phyloP scores from a whole-genome alignment of 129 eudicot species.

The Silybum marianum region DNA sequence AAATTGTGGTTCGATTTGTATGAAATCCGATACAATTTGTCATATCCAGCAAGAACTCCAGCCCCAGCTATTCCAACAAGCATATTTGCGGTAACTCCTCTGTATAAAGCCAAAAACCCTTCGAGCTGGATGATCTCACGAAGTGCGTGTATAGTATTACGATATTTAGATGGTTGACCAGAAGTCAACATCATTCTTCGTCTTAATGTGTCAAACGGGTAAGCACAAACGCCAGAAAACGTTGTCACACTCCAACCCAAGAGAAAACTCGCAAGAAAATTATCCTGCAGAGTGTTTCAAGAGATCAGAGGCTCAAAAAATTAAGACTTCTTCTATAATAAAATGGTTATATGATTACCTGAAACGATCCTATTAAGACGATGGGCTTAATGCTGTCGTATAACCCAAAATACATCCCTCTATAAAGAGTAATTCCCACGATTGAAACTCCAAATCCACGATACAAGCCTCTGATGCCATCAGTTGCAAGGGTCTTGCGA shows the following conservation, averaged over 20 bases:
- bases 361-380: conserved; percentile 75
- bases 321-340: background rate
- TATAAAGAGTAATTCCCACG: conserved; percentile 90
- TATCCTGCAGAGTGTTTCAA: conserved; percentile 58
- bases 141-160: conserved; percentile 64
- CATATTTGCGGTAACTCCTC: conserved; percentile 93
- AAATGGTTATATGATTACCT: conserved; percentile 39
- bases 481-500: conserved; percentile 67
- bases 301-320: conserved; percentile 3
- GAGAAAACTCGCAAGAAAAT: conserved; percentile 79
- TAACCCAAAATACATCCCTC: conserved; percentile 96
- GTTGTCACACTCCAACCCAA: conserved; percentile 97
- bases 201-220: conserved; percentile 94
- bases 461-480: conserved; percentile 83
- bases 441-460: conserved; percentile 93
- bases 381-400: conserved; percentile 90
- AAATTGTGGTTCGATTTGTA: conserved; percentile 45
- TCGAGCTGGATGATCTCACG: conserved; percentile 74
- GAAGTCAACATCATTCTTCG: conserved; percentile 98
- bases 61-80: conserved; percentile 98
- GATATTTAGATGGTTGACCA: conserved; percentile 81
- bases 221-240: conserved; percentile 90
- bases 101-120: conserved; percentile 70
- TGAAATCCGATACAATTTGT: conserved; percentile 58
- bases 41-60: conserved; percentile 97